Conservation (phyloP, 169 alveolate genomes). For the Perkinsus chesapeaki region DNA sequence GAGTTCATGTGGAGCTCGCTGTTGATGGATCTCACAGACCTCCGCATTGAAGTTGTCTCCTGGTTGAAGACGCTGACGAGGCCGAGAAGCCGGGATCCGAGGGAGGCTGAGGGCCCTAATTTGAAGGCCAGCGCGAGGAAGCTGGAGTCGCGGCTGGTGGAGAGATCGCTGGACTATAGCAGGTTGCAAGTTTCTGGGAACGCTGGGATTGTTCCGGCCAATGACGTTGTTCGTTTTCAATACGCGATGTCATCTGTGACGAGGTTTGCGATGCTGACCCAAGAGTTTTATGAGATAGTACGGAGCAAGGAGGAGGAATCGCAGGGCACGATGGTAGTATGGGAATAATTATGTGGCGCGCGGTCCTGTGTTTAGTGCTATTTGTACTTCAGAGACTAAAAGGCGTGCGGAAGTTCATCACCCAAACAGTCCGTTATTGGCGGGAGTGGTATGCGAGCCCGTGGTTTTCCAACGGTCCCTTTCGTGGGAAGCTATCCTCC, state of each 20-base stretch:
- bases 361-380: neutral
- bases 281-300: neutral
- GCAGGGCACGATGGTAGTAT: neutral
- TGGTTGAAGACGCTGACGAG: neutral
- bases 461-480: neutral
- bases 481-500: neutral
- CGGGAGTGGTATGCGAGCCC: neutral
- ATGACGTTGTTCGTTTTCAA: neutral
- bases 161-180: neutral
- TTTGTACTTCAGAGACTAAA: neutral
- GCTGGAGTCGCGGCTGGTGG: neutral
- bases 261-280: neutral
- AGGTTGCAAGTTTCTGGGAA: neutral
- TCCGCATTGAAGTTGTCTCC: neutral
- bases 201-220: neutral
- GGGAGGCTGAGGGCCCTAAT: neutral
- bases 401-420: neutral
- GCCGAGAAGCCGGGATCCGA: neutral
- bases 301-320: neutral
- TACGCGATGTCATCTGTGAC: neutral
- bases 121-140: neutral
- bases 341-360: neutral
- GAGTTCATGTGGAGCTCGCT: neutral
- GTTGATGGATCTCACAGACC: neutral
- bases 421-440: neutral